Percentiles rank a stretch among this genome's conserved stretches.
phyloP scores from a whole-genome alignment of 768 basidiomycete species.

The Chalciporus sphaerocephalus region DNA sequence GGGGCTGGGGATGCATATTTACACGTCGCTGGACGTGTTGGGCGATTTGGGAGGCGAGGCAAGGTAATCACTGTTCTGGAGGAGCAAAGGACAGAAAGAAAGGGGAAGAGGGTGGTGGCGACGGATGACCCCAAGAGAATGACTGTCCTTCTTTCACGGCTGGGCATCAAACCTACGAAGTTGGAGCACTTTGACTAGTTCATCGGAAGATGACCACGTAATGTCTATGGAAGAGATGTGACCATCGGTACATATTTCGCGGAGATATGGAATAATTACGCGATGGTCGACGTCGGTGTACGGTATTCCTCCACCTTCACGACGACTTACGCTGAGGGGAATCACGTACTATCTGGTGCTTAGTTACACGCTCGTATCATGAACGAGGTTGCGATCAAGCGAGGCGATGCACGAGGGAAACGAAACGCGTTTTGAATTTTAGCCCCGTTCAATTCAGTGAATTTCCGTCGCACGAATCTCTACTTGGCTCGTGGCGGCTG shows the following conservation, averaged over 20 bases:
- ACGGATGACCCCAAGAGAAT: constrained; percentile 39
- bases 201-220: constrained; percentile 2
- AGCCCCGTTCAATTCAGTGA: too few species aligned
- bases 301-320: neutral
- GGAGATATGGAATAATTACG: neutral
- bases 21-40: constrained; percentile 73
- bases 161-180: constrained; percentile 43
- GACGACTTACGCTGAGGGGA: neutral
- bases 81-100: constrained; percentile 28
- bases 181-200: constrained; percentile 50
- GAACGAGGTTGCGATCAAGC: neutral
- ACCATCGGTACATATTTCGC: too few species aligned
- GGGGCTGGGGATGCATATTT: constrained; percentile 56
- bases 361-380: neutral
- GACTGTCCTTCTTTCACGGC: constrained; percentile 39
- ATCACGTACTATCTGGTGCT: neutral
- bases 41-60: constrained; percentile 62
- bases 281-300: neutral
- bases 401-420: constrained; percentile 4
- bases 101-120: constrained; percentile 24
- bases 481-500: constrained; percentile 32
- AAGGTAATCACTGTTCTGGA: constrained; percentile 64
- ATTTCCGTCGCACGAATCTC: constrained; percentile 19
- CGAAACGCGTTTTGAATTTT: constrained; percentile 2
- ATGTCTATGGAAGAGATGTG: too few species aligned